phyloP scores from a whole-genome alignment of 257 asterid genomes.

The Ballota nigra region DNA sequence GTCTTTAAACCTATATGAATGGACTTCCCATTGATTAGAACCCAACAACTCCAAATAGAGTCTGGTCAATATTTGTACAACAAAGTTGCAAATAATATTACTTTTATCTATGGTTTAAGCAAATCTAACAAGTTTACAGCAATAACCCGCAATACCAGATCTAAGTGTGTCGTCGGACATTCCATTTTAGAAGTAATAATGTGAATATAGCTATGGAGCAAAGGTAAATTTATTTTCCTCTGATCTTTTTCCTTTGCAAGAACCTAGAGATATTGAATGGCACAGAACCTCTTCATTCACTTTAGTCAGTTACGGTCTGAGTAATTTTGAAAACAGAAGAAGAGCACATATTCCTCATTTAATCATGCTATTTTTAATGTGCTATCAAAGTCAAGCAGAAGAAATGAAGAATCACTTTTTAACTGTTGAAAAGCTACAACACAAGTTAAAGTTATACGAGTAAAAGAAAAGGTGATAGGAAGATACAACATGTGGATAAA shows the following conservation, averaged over 20 bases:
- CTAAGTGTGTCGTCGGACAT: constrained; percentile 2
- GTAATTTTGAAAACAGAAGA: neutral
- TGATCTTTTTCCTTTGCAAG: neutral
- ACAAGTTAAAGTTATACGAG: neutral
- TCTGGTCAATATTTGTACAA: neutral
- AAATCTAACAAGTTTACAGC: constrained; percentile 2
- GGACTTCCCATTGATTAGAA: constrained; percentile 2
- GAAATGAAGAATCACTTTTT: neutral
- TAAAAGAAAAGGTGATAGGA: constrained; percentile 5
- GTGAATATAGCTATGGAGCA: neutral
- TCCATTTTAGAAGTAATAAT: neutral
- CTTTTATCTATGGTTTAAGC: neutral
- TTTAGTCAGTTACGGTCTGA: neutral
- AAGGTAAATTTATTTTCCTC: neutral
- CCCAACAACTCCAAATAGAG: constrained; percentile 13
- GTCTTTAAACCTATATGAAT: neutral
- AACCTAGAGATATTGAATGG: constrained; percentile 16
- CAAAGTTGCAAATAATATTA: neutral
- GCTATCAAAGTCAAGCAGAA: neutral
- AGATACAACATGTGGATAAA: neutral
- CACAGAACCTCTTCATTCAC: neutral
- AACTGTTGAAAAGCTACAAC: neutral
- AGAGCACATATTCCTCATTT: neutral
- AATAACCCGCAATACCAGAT: neutral
- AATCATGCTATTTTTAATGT: neutral